These are phyloP conservation scores for Zygotorulaspora sp. DNA, from an alignment of 805 yeast species.

Conservation along the genomic window DNA sequence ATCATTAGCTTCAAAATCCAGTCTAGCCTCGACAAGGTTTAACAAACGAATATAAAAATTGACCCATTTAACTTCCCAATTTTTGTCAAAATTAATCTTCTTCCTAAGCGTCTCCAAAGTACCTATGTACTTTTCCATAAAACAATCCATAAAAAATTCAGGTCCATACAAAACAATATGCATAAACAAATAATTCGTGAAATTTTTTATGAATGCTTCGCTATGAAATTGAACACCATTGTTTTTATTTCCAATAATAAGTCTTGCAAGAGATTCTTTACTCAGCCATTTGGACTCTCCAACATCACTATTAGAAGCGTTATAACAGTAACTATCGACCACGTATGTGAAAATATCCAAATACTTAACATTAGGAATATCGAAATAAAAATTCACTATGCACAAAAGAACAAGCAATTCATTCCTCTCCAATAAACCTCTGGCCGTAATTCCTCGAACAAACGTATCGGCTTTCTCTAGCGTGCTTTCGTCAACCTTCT, in stretches of 20 bases:
- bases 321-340: conserved; percentile 13
- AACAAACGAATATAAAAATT: conserved; percentile 20
- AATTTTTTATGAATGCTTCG: conserved; percentile 19
- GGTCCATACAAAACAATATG: conserved; percentile 15
- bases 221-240: conserved; percentile 16
- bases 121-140: conserved; percentile 18
- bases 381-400: conserved; percentile 24
- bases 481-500: conserved; percentile 5
- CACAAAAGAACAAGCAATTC: conserved; percentile 18
- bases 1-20: conserved; percentile 2
- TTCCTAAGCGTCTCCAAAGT: conserved; percentile 19
- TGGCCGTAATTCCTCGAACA: conserved; percentile 8
- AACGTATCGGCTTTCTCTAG: conserved; percentile 9
- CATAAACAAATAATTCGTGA: conserved; percentile 17
- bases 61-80: conserved; percentile 24
- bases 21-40: conserved; percentile 14
- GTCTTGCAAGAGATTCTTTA: conserved; percentile 8
- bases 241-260: conserved; percentile 10
- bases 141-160: conserved; percentile 14
- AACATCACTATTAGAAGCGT: conserved; percentile 8
- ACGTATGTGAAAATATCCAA: conserved; percentile 15
- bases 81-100: conserved; percentile 22
- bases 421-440: conserved; percentile 12
- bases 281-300: conserved; percentile 1
- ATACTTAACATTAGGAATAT: conserved; percentile 21